Percentiles rank a stretch among this genome's conserved stretches.
These are phyloP conservation scores for Trifolium pratense DNA, from an alignment of 306 rosid genomes.

Conservation along the genomic window DNA sequence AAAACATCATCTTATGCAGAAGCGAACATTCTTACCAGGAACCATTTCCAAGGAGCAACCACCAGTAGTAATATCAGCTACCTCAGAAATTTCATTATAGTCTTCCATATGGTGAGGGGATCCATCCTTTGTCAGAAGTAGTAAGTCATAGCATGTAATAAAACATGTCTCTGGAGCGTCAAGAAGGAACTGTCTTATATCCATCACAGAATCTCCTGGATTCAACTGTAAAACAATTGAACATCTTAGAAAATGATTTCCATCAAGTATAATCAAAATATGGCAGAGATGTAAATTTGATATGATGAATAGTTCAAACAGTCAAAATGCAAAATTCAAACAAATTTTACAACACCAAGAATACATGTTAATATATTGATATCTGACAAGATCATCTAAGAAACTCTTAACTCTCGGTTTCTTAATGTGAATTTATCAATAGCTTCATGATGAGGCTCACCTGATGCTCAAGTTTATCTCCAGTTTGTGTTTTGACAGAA, in stretches of 20 bases:
- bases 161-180: slow-evolving; percentile 99
- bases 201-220: slow-evolving; percentile 98
- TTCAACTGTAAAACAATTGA: slow-evolving; percentile 68
- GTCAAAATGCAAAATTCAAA: slow-evolving; percentile 19
- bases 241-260: slow-evolving; percentile 37
- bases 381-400: background rate
- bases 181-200: slow-evolving; percentile 92
- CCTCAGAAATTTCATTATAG: slow-evolving; percentile 94
- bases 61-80: slow-evolving; percentile 94
- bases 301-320: slow-evolving; percentile 7
- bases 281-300: background rate
- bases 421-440: slow-evolving; percentile 26
- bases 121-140: slow-evolving; percentile 87
- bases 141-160: slow-evolving; percentile 92
- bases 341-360: background rate
- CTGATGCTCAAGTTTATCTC: slow-evolving; percentile 97
- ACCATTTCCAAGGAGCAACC: slow-evolving; percentile 99
- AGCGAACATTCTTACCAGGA: slow-evolving; percentile 67
- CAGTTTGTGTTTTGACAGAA: slow-evolving; percentile 85
- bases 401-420: slow-evolving; percentile 7
- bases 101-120: slow-evolving; percentile 85
- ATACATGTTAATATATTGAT: slow-evolving; percentile 19
- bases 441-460: slow-evolving; percentile 53
- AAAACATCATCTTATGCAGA: slow-evolving; percentile 15
- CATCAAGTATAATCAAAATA: slow-evolving; percentile 12